phyloP scores from a whole-genome alignment of 208 protist species.

The Trypanosomatidae sp. region DNA sequence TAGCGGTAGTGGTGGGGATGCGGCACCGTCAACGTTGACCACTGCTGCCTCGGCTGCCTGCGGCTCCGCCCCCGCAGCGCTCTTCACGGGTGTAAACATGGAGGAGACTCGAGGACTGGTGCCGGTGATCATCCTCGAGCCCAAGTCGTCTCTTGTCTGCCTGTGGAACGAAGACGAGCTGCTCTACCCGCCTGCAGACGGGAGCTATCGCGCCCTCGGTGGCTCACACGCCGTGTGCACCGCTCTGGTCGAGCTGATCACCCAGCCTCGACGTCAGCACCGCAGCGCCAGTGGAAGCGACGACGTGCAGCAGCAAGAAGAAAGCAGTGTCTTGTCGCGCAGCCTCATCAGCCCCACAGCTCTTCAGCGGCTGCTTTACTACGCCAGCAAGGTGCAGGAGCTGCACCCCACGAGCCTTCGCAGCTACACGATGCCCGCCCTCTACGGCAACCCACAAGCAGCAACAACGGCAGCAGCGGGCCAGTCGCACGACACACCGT shows the following conservation, averaged over 20 bases:
- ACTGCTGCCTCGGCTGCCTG: not conserved
- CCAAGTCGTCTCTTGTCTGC: constrained; percentile 48
- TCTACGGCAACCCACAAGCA: too few species aligned
- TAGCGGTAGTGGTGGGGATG: constrained; percentile 16
- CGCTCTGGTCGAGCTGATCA: constrained; percentile 32
- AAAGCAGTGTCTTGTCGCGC: too few species aligned
- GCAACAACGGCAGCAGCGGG: too few species aligned
- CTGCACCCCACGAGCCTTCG: constrained; percentile 27
- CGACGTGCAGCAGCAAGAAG: too few species aligned
- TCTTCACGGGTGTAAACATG: constrained; percentile 19
- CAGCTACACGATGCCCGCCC: constrained; percentile 31
- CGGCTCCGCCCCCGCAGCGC: not conserved
- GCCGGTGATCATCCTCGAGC: constrained; percentile 41
- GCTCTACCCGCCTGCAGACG: constrained; percentile 46
- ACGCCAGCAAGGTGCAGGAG: constrained; percentile 34
- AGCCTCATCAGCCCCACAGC: not conserved
- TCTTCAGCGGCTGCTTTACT: constrained; percentile 25
- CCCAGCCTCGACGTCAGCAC: too few species aligned
- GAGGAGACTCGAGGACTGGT: constrained; percentile 17
- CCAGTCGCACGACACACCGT: not conserved
- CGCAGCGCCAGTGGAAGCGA: too few species aligned
- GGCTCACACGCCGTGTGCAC: constrained; percentile 22
- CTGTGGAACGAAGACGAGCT: constrained; percentile 62
- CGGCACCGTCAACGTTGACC: not conserved
- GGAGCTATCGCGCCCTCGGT: constrained; percentile 45